Percentiles rank a stretch among this genome's conserved stretches.
Evolutionary conservation across 139 green algal species (phyloP).

Genomic region (Yamagishiella unicocca): DNA sequence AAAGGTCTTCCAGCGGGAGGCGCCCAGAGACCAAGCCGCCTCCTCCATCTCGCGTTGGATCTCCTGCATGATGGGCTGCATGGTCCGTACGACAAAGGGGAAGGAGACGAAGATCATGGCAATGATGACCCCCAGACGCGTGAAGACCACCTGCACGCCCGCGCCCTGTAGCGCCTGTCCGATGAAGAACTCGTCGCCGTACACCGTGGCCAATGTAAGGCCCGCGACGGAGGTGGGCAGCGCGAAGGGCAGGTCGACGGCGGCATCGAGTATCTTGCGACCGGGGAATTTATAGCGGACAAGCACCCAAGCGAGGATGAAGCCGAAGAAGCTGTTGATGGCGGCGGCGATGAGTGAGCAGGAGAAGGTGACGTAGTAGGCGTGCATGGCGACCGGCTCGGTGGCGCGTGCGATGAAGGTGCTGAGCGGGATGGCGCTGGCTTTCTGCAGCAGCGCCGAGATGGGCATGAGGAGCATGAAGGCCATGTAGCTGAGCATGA

Average conservation of each 20-base stretch:
- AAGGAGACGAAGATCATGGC: conserved; percentile 88
- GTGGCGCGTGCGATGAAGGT: conserved; percentile 65
- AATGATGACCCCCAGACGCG: conserved; percentile 67
- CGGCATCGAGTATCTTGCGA: conserved; percentile 75
- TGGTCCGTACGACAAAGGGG: conserved; percentile 81
- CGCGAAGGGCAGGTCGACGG: conserved; percentile 83
- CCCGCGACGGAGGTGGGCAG: conserved; percentile 80
- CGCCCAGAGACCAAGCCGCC: conserved; percentile 78
- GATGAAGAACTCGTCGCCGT: conserved; percentile 71
- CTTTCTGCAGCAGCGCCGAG: conserved; percentile 53
- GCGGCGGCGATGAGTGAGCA: conserved; percentile 66
- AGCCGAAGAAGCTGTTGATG: conserved; percentile 82
- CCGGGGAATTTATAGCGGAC: conserved; percentile 78
- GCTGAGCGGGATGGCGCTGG: conserved; percentile 53
- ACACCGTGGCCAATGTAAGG: conserved; percentile 80
- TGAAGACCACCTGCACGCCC: conserved; percentile 76
- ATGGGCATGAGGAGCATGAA: conserved; percentile 77
- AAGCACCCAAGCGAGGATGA: conserved; percentile 82
- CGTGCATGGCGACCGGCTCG: conserved; percentile 75
- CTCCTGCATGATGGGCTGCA: conserved; percentile 81
- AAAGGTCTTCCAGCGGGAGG: conserved; percentile 76
- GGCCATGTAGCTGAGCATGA: conserved; percentile 69
- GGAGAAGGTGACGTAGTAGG: conserved; percentile 79
- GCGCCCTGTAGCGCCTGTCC: conserved; percentile 53
- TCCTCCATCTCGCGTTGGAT: conserved; percentile 60